Base-by-base conservation (phyloP, 73 alveolate species). In the Paramecium sonneborni region DNA sequence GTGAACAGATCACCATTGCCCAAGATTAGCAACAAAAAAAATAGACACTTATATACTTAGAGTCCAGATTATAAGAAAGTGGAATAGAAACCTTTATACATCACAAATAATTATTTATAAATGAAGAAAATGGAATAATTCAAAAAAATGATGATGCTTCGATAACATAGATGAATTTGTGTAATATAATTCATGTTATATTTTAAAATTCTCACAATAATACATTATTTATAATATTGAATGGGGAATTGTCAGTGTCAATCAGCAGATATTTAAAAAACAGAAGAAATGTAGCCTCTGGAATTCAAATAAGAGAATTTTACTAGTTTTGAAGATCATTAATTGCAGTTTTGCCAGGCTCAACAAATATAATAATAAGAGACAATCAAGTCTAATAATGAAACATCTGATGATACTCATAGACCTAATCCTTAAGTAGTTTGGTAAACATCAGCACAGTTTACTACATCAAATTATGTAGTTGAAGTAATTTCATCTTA, bases 171-270 rank as follows among this genome's bases (percentile, higher is more conserved):
- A 14, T 62, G 84, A 62, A 30, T 8, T 37, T 34, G 52, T 72
- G 11, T 72, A n/a, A 2, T 72, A 32, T 28, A 72, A 52, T 52
- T 52, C 68, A 52, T 52, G 20, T 52, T 28, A 52, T 52, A 52
- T 52, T 52, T 52, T 52, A 1, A 18, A 52, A 52, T 52, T 52
- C 68, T 52, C 34, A 18, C 30, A 52, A 52, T 52, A 18, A 35
- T 72, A 72, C 44, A 21, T 34, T 28, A 72, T 28, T 35, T 34
- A 32, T 34, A 72, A 72, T 28, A 72, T 38, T 6, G 57, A 72
- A 72, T 72, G 84, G 84, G 84, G 39, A 62, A 62, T 62, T 62
- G 84, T 46, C 84, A 62, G 44, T 62, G 84, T 15, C 14, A 26
- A 30, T 26, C 43, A 62, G 84, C 84, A 26, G 84, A 62, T 26